A percentile compares a stretch with the other conserved stretches of the same genome.
Evolutionary conservation across 2,329 filamentous ascomycete species (phyloP).

Genomic region (Aspergillus novofumigatus): DNA sequence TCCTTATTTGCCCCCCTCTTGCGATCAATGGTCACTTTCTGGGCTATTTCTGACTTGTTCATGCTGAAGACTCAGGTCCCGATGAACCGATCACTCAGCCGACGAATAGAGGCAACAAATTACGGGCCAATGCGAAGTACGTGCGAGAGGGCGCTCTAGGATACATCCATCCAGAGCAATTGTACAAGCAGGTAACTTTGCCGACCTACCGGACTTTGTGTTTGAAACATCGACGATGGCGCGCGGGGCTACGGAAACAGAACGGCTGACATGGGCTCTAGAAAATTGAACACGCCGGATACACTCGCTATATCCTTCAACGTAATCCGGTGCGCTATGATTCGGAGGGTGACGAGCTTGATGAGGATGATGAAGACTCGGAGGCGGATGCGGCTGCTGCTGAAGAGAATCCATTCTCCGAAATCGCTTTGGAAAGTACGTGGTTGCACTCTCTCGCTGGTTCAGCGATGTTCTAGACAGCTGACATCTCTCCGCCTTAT

Average conservation of each 20-base stretch:
- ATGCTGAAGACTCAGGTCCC: conserved; percentile 33
- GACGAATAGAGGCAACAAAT: conserved; percentile 59
- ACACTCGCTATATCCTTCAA: conserved; percentile 56
- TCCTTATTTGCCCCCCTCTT: neutral
- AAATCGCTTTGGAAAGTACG: conserved; percentile 54
- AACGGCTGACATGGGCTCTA: conserved; percentile 22
- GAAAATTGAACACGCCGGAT: conserved; percentile 60
- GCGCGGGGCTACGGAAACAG: neutral
- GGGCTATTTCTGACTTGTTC: conserved; percentile 11
- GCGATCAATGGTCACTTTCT: neutral
- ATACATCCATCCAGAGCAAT: conserved; percentile 46
- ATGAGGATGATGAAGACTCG: conserved; percentile 54
- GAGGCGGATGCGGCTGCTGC: conserved; percentile 55
- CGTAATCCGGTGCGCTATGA: conserved; percentile 59
- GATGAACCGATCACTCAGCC: conserved; percentile 53
- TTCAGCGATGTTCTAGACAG: neutral
- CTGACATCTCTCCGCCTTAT: conserved; percentile 6
- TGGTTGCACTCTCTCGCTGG: neutral
- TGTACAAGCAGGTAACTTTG: conserved; percentile 52
- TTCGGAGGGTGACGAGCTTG: conserved; percentile 60
- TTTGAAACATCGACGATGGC: neutral
- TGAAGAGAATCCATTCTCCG: conserved; percentile 59
- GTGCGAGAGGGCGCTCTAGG: conserved; percentile 54
- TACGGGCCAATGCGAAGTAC: conserved; percentile 54
- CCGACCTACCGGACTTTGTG: neutral